Conservation (phyloP, 148 eudicot species). For the Suaeda aralocaspica region DNA sequence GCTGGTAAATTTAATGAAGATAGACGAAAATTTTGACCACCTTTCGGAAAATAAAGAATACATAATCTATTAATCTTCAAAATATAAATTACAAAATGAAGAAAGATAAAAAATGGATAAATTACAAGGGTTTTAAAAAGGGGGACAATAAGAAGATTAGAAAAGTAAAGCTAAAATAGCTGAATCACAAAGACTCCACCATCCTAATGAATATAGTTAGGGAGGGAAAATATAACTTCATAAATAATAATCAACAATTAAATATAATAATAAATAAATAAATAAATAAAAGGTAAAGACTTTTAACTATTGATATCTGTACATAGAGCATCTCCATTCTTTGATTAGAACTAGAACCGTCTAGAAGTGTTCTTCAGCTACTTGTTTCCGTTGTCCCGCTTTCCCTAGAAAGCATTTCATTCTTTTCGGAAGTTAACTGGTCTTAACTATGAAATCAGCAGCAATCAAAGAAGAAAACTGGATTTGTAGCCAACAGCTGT, state of each 20-base stretch:
- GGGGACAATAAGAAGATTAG: not conserved
- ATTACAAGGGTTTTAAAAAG: conserved; percentile 1
- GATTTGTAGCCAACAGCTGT: not conserved
- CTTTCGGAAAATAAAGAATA: no score
- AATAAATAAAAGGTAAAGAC: not conserved
- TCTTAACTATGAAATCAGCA: not conserved
- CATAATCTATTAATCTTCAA: not conserved
- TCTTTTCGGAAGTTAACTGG: not conserved
- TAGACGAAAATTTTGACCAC: no score
- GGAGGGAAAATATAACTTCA: not conserved
- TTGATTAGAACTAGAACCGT: not conserved
- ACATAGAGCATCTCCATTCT: conserved; percentile 17
- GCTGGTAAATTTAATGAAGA: no score
- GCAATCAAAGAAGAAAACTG: not conserved
- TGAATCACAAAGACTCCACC: conserved; percentile 7
- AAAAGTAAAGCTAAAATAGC: not conserved
- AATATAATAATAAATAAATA: not conserved
- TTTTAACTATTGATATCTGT: conserved; percentile 23
- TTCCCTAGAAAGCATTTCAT: not conserved
- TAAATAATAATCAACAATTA: conserved; percentile 10
- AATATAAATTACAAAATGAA: not conserved
- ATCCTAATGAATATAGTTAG: conserved; percentile 5
- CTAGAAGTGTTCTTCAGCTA: not conserved
- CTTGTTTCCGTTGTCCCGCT: not conserved
- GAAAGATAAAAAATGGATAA: not conserved